Conservation (phyloP, 1,139 yeast species). For the Candida albicans region DNA sequence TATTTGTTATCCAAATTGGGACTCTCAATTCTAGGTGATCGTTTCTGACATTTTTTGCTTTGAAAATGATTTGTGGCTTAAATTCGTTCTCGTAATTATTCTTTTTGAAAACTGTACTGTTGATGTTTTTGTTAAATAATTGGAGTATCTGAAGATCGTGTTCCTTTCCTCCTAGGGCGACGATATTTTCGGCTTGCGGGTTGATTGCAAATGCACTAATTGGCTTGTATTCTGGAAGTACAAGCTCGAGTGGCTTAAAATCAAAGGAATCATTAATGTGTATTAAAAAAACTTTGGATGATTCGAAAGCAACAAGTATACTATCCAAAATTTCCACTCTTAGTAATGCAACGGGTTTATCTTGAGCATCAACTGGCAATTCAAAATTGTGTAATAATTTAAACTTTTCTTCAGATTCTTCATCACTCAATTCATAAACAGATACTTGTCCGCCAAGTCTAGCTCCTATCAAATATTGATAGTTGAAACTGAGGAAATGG, state of each 20-base stretch:
- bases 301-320: slow-evolving; percentile 43
- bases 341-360: slow-evolving; percentile 36
- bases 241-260: slow-evolving; percentile 29
- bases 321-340: slow-evolving; percentile 30
- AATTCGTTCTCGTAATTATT: slow-evolving; percentile 17
- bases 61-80: slow-evolving; percentile 38
- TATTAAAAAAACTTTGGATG: slow-evolving; percentile 51
- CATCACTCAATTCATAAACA: slow-evolving; percentile 32
- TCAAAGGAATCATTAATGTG: slow-evolving; percentile 30
- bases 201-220: slow-evolving; percentile 49
- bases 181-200: slow-evolving; percentile 44
- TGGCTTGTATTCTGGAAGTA: slow-evolving; percentile 39
- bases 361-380: slow-evolving; percentile 24
- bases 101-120: slow-evolving; percentile 18
- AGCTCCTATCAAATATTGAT: slow-evolving; percentile 39
- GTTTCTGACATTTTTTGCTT: slow-evolving; percentile 66
- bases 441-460: slow-evolving; percentile 45
- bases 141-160: slow-evolving; percentile 57
- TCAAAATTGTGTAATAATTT: slow-evolving; percentile 27
- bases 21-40: slow-evolving; percentile 66
- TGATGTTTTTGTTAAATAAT: slow-evolving; percentile 30
- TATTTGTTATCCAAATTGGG: slow-evolving; percentile 63
- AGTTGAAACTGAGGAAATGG: slow-evolving; percentile 26
- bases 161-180: slow-evolving; percentile 77
- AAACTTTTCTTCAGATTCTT: slow-evolving; percentile 14